These are phyloP conservation scores for Malus hybrid DNA, from an alignment of 331 rosid species.

Conservation along the genomic window DNA sequence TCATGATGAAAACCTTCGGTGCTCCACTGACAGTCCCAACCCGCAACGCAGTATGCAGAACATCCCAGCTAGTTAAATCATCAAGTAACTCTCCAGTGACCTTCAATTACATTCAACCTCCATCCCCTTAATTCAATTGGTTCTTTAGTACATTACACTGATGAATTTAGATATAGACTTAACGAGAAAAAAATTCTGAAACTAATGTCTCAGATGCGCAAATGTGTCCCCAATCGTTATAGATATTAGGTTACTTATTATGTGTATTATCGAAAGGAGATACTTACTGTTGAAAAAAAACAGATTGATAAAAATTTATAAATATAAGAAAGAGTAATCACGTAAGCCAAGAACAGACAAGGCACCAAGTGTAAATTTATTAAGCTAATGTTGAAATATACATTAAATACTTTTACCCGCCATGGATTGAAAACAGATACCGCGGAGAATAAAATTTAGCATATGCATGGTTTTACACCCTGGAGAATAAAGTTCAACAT, in stretches of 20 bases:
- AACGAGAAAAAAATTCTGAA: not conserved
- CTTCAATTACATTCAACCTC: constrained; percentile 39
- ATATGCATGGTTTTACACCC: not conserved
- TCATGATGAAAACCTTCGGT: constrained; percentile 54
- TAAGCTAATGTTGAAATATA: not conserved
- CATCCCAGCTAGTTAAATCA: constrained; percentile 83
- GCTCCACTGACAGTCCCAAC: constrained; percentile 99
- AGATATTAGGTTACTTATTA: not conserved
- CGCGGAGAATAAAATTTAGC: not conserved
- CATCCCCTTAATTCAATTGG: not conserved
- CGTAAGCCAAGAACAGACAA: not conserved
- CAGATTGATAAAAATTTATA: not conserved
- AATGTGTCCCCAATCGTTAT: not conserved
- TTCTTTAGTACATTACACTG: not conserved
- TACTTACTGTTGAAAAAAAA: constrained; percentile 54
- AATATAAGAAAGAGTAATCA: too few relatives aligned
- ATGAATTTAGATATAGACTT: not conserved
- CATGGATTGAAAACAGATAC: not conserved
- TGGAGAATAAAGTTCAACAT: not conserved
- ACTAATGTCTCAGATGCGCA: not conserved
- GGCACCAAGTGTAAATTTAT: not conserved
- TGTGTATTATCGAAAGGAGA: not conserved
- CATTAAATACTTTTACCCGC: not conserved
- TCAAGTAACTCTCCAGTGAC: constrained; percentile 84
- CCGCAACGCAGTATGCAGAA: constrained; percentile 72